Conservation (phyloP, 495 filamentous ascomycete species). For the Lindgomyces ingoldianus region DNA sequence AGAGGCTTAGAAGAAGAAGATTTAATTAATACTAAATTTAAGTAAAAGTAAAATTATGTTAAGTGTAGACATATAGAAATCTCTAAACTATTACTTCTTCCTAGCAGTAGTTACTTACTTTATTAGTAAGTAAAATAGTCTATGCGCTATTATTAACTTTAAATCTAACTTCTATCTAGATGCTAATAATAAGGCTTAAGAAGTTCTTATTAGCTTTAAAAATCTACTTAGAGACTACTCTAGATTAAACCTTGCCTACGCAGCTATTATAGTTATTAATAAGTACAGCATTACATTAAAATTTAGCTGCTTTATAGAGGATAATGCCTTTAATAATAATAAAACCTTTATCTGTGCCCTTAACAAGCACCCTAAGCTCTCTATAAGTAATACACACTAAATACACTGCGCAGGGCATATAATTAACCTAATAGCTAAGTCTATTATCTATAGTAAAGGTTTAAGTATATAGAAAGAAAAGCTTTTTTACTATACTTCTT, state of each 20-base stretch:
- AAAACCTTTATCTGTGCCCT: neutral
- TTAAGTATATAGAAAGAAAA: neutral
- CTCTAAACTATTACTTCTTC: neutral
- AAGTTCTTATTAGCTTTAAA: conserved; percentile 5
- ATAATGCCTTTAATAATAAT: conserved; percentile 1
- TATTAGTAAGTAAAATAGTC: neutral
- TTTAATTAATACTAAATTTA: neutral
- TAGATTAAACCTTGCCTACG: neutral
- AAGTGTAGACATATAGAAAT: conserved; percentile 4
- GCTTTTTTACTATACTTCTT: neutral
- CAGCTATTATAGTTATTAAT: neutral
- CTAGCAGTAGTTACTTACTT: conserved; percentile 1
- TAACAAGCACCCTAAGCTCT: neutral
- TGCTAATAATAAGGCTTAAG: neutral
- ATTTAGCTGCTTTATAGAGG: neutral
- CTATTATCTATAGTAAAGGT: conserved; percentile 1
- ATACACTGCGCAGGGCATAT: neutral
- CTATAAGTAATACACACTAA: neutral
- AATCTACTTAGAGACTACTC: neutral
- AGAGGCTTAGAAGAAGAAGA: neutral
- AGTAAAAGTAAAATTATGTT: neutral
- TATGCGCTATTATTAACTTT: neutral
- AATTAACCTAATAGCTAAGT: neutral
- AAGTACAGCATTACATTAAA: neutral
- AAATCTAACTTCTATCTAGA: neutral